Conservation (phyloP, 352 stramenopile genomes). For the Phytophthora capsici region DNA sequence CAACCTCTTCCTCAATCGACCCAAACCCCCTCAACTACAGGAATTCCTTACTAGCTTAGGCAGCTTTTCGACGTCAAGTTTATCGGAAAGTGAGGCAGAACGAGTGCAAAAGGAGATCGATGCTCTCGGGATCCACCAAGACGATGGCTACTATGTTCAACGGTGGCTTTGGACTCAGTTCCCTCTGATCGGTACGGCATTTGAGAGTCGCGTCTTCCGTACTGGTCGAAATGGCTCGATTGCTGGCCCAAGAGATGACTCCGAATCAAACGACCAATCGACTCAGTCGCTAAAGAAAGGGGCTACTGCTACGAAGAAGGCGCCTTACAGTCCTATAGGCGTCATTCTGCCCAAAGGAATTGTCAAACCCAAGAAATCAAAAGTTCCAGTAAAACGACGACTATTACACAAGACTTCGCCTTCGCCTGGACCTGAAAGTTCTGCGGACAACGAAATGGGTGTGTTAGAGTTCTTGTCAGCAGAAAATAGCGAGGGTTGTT, state of each 20-base stretch:
- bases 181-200: slow-evolving; percentile 78
- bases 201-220: slow-evolving; percentile 71
- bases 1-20: slow-evolving; percentile 45
- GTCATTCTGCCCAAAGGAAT: slow-evolving; percentile 31
- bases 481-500: slow-evolving; percentile 54
- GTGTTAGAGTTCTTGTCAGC: slow-evolving; percentile 73
- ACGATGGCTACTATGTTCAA: slow-evolving; percentile 80
- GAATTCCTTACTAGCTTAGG: slow-evolving; percentile 77
- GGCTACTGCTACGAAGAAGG: slow-evolving; percentile 15
- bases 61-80: slow-evolving; percentile 56
- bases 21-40: slow-evolving; percentile 68
- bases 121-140: slow-evolving; percentile 61
- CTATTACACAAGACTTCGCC: slow-evolving; percentile 12
- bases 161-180: slow-evolving; percentile 90
- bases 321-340: slow-evolving; percentile 3
- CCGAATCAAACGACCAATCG: slow-evolving; percentile 1
- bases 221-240: slow-evolving; percentile 21
- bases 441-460: slow-evolving; percentile 48
- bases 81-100: slow-evolving; percentile 58
- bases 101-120: slow-evolving; percentile 70
- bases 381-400: slow-evolving; percentile 20
- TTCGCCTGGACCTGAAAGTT: slow-evolving; percentile 18
- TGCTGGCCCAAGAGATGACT: slow-evolving; percentile 12
- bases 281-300: slow-evolving; percentile 18
- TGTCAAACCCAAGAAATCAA: slow-evolving; percentile 23